Evolutionary conservation across 768 basidiomycete genomes (phyloP), one percentile per base, ranked within the genome.

Genomic region (Polyporus arcularius): DNA sequence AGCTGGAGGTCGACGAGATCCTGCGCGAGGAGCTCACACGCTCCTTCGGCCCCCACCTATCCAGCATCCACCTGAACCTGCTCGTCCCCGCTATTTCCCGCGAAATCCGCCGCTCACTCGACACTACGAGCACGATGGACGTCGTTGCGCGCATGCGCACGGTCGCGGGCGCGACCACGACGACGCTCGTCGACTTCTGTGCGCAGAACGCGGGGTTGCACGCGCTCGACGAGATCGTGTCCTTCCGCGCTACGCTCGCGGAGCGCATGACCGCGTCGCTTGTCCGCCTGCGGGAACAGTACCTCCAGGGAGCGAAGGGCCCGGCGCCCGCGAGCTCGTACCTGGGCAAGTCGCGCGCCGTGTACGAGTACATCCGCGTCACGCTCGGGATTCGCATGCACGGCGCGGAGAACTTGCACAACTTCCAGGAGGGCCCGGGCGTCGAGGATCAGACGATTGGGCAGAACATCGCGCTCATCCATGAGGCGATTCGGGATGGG

Each of bases 301-400:
- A 86, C 68, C 77, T 90, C 8, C 79, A 79, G 28, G 88, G 87
- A 32, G 77, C 69, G 45, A 78, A 80, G 12, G 90, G 89, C 3
- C 68, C 76, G 9, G 80, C 89, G 6, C 92, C 92, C 0, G 92
- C 93, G 2, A 84, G 85, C 62, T 67, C 68, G 10, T 85, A 79
- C 73, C 79, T 96, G 59, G 85, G 84, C 69, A 83, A 82, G 70
- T 92, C 91, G 4, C 80, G 84, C 11, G 76, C 84, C 5, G 72
- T 94, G 26, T 96, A 96, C 72, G 86, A 90, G 70, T 95, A 86
- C 63, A 83, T 96, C 5, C 80, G 93, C 38, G 60, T 82, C 21
- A 82, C 79, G 8, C 76, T 94, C 31, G 90, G 89, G n/a, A 83
- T 94, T 61, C 77, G 78, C 65, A 94, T 92, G 89, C 85, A 92